These are phyloP conservation scores for Suhomyces bribrorum DNA, from an alignment of 1,139 yeast genomes.

Conservation along the genomic window DNA sequence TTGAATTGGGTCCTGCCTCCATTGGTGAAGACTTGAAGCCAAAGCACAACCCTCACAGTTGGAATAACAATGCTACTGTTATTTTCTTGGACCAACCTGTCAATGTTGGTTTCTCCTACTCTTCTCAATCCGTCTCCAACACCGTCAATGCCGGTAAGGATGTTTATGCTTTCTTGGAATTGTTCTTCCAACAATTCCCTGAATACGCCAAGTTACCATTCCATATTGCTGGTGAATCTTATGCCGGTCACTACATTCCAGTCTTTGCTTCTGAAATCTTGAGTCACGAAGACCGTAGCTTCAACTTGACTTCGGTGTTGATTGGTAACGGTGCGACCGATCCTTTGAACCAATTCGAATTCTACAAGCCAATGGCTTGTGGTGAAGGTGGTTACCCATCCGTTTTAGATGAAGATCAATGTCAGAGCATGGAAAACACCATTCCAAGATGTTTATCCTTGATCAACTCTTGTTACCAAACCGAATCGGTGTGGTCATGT, in stretches of 20 bases:
- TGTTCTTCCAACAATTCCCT: slow-evolving; percentile 91
- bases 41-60: slow-evolving; percentile 72
- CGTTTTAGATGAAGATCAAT: slow-evolving; percentile 76
- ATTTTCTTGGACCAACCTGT: slow-evolving; percentile 95
- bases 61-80: slow-evolving; percentile 89
- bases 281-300: slow-evolving; percentile 72
- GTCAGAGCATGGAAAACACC: slow-evolving; percentile 70
- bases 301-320: slow-evolving; percentile 82
- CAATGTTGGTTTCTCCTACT: slow-evolving; percentile 89
- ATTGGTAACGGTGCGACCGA: slow-evolving; percentile 97
- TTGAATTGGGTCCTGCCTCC: slow-evolving; percentile 86
- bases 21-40: slow-evolving; percentile 69
- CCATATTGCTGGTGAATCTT: slow-evolving; percentile 99
- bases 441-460: slow-evolving; percentile 81
- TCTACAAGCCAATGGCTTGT: slow-evolving; percentile 97
- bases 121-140: slow-evolving; percentile 59
- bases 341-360: slow-evolving; percentile 82
- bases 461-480: slow-evolving; percentile 77
- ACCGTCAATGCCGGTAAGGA: slow-evolving; percentile 92
- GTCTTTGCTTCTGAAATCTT: slow-evolving; percentile 87
- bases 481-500: slow-evolving; percentile 83
- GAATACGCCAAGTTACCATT: slow-evolving; percentile 69
- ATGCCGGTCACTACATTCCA: slow-evolving; percentile 97
- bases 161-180: slow-evolving; percentile 85
- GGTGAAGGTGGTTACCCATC: slow-evolving; percentile 89